Percentiles rank a stretch among this genome's conserved stretches.
phyloP scores from a whole-genome alignment of 2,329 filamentous ascomycete genomes.

The Pseudogymnoascus sp. region DNA sequence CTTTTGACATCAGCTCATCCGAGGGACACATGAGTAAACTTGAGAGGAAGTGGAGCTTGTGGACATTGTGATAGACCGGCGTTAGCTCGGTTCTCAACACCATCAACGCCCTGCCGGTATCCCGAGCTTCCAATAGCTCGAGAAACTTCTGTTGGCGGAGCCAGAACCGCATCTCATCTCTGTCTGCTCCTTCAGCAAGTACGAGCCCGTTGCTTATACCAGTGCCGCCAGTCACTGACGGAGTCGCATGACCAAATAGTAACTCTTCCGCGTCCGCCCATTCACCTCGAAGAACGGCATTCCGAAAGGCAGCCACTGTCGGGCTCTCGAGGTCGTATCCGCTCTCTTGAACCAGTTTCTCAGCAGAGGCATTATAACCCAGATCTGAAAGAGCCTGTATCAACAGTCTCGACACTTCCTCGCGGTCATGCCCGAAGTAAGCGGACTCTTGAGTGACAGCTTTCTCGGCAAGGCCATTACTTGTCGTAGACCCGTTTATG shows the following conservation, averaged over 20 bases:
- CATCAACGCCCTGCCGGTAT: constrained; percentile 66
- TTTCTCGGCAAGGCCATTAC: constrained; percentile 25
- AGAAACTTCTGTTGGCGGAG: constrained; percentile 92
- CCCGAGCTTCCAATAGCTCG: constrained; percentile 73
- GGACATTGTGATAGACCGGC: constrained; percentile 72
- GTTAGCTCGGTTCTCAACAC: constrained; percentile 87
- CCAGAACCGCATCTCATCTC: constrained; percentile 76
- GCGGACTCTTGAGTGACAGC: constrained; percentile 25
- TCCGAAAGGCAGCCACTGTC: constrained; percentile 78
- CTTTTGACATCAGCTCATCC: constrained; percentile 69
- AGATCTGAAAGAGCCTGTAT: constrained; percentile 87
- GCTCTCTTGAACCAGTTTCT: constrained; percentile 70
- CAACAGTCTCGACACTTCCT: constrained; percentile 86
- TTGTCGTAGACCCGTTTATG: constrained; percentile 49
- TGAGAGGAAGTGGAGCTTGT: constrained; percentile 74
- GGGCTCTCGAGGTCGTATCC: constrained; percentile 81
- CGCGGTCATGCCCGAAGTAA: constrained; percentile 82
- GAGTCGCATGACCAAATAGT: constrained; percentile 49
- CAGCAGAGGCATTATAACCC: constrained; percentile 74
- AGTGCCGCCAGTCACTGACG: constrained; percentile 22
- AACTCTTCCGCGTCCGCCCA: constrained; percentile 84
- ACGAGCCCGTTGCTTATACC: constrained; percentile 44
- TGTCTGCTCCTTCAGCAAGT: constrained; percentile 68
- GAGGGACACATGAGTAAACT: constrained; percentile 84
- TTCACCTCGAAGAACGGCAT: constrained; percentile 69